A percentile compares a stretch with the other conserved stretches of the same genome.
Evolutionary conservation across 345 rosid species (phyloP).

Genomic region (Eucalyptus regnans): DNA sequence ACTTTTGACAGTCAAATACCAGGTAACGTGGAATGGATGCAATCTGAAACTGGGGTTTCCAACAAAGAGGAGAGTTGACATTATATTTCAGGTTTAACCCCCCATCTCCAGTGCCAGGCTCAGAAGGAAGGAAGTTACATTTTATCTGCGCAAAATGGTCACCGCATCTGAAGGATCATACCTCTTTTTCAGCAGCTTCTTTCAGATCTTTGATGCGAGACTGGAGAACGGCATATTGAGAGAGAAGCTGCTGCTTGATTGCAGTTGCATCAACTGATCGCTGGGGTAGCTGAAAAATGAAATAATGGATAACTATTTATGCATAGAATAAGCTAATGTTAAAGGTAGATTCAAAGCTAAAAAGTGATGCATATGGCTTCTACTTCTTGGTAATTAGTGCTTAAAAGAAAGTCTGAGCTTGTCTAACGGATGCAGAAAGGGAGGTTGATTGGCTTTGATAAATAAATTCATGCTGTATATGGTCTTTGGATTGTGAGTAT

Average conservation of each 20-base stretch:
- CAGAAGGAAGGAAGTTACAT: not conserved
- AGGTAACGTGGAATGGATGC: not conserved
- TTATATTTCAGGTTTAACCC: not conserved
- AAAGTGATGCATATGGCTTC: not conserved
- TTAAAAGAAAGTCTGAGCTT: not conserved
- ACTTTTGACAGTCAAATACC: not conserved
- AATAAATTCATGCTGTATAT: not conserved
- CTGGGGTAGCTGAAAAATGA: slow-evolving; percentile 61
- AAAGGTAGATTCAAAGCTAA: not conserved
- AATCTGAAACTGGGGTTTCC: not conserved
- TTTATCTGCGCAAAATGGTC: not conserved
- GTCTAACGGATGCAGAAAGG: not conserved
- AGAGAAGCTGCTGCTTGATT: slow-evolving; percentile 74
- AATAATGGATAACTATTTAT: not conserved
- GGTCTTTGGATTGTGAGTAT: not conserved
- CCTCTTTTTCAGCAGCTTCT: slow-evolving; percentile 83
- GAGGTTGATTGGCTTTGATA: not conserved
- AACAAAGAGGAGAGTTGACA: not conserved
- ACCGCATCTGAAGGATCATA: not conserved
- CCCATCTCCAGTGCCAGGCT: not conserved
- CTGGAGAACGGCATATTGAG: slow-evolving; percentile 81
- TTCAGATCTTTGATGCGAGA: slow-evolving; percentile 77
- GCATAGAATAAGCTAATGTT: not conserved
- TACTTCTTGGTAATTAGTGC: not conserved
- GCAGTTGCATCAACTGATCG: slow-evolving; percentile 50